These are phyloP conservation scores for Actinomortierella ambigua DNA, from an alignment of 371 early-diverging fungal genomes.

Conservation along the genomic window DNA sequence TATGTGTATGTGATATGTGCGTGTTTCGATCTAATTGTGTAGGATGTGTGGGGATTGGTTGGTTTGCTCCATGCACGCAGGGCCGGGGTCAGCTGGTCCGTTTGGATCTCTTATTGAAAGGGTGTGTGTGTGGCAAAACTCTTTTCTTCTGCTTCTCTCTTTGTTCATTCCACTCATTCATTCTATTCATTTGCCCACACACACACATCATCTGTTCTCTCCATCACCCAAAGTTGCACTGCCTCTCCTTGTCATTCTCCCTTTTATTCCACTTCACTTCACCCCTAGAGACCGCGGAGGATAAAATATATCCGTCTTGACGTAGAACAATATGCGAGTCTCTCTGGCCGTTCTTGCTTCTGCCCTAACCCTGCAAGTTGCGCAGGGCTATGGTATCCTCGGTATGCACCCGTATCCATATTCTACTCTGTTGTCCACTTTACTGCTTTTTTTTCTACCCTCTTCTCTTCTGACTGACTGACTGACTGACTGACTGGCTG, in stretches of 20 bases:
- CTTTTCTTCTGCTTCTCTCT: not conserved
- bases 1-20: no score
- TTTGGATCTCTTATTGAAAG: no score
- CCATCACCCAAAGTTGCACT: not conserved
- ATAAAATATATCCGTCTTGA: slow-evolving; percentile 16
- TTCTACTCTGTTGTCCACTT: not conserved
- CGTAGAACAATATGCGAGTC: not conserved
- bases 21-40: no score
- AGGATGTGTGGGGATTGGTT: no score
- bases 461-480: not conserved
- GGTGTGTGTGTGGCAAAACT: no score
- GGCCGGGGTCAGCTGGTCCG: no score
- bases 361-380: slow-evolving; percentile 13
- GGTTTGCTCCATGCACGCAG: no score
- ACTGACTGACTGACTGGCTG: not conserved
- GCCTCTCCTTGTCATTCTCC: not conserved
- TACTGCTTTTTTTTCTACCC: not conserved
- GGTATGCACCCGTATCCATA: slow-evolving; percentile 12
- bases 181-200: not conserved
- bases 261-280: not conserved
- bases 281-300: not conserved
- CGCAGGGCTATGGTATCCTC: slow-evolving; percentile 36
- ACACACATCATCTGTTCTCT: slow-evolving; percentile 1
- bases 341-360: slow-evolving; percentile 11
- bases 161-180: not conserved